Percentiles rank a stretch among this genome's conserved stretches.
Conservation (phyloP, 768 basidiomycete genomes). For the Auriculariales sp. region DNA sequence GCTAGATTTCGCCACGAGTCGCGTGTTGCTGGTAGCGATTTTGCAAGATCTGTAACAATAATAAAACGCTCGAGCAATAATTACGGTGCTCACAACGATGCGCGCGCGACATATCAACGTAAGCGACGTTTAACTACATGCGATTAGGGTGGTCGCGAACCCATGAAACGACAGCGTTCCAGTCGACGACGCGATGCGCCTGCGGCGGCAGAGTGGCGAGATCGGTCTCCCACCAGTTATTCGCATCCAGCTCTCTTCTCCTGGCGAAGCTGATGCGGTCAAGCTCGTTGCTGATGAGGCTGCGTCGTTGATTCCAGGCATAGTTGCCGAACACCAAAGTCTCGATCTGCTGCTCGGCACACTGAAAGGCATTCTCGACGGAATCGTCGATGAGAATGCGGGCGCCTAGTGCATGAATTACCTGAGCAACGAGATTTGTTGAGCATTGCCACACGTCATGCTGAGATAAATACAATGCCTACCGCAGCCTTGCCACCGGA, state of each 20-base stretch:
- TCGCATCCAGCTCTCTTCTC: conserved; percentile 8
- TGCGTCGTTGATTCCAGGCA: conserved; percentile 56
- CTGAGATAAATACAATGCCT: conserved; percentile 6
- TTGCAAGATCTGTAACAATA: too few relatives aligned
- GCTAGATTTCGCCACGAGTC: too few relatives aligned
- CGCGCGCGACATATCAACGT: too few relatives aligned
- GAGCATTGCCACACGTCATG: neutral
- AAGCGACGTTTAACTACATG: too few relatives aligned
- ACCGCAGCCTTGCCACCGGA: conserved; percentile 62
- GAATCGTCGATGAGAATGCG: conserved; percentile 68
- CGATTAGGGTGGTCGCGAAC: neutral
- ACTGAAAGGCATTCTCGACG: conserved; percentile 57
- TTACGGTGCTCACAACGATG: too few relatives aligned
- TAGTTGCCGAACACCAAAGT: conserved; percentile 58
- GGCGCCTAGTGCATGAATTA: conserved; percentile 49
- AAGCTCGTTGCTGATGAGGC: conserved; percentile 12
- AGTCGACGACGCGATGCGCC: neutral
- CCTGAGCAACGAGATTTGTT: conserved; percentile 19
- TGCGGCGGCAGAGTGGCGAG: neutral
- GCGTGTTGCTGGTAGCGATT: too few relatives aligned
- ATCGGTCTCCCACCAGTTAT: conserved; percentile 8
- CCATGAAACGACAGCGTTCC: neutral
- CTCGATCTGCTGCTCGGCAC: conserved; percentile 34
- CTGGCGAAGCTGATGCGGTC: conserved; percentile 14
- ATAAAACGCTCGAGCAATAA: too few relatives aligned